phyloP scores from a whole-genome alignment of 176 grass and related monocot genomes.

The Triticum dicoccoides region DNA sequence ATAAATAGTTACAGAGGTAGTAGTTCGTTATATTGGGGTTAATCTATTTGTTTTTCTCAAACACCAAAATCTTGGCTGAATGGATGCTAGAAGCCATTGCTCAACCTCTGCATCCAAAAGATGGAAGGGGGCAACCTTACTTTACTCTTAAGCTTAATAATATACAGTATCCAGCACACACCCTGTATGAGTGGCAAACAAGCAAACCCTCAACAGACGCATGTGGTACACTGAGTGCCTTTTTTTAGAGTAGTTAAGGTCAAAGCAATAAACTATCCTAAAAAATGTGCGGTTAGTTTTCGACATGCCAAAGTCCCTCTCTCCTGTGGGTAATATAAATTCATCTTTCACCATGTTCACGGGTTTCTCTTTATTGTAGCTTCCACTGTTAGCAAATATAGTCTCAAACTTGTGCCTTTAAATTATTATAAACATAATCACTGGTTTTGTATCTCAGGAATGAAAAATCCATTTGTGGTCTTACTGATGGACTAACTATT shows the following conservation, averaged over 20 bases:
- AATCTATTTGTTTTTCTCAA: neutral
- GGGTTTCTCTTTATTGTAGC: neutral
- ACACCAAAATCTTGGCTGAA: neutral
- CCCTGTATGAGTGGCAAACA: neutral
- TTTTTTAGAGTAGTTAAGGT: neutral
- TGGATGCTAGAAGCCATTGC: neutral
- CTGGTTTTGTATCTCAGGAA: neutral
- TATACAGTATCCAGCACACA: neutral
- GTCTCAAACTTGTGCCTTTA: neutral
- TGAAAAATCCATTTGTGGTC: neutral
- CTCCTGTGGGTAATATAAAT: neutral
- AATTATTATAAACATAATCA: neutral
- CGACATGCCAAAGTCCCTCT: neutral
- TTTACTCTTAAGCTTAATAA: neutral
- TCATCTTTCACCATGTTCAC: neutral
- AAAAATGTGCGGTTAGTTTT: neutral
- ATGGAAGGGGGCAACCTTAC: neutral
- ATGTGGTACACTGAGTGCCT: neutral
- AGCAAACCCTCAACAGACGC: neutral
- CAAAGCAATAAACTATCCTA: neutral
- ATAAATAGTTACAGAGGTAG: too few species aligned
- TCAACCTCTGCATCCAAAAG: neutral
- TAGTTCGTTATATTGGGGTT: neutral
- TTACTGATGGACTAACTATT: slow-evolving; percentile 34
- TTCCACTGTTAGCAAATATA: neutral